These are phyloP conservation scores for Crataegus laevigata DNA, from an alignment of 306 rosid species.

Conservation along the genomic window DNA sequence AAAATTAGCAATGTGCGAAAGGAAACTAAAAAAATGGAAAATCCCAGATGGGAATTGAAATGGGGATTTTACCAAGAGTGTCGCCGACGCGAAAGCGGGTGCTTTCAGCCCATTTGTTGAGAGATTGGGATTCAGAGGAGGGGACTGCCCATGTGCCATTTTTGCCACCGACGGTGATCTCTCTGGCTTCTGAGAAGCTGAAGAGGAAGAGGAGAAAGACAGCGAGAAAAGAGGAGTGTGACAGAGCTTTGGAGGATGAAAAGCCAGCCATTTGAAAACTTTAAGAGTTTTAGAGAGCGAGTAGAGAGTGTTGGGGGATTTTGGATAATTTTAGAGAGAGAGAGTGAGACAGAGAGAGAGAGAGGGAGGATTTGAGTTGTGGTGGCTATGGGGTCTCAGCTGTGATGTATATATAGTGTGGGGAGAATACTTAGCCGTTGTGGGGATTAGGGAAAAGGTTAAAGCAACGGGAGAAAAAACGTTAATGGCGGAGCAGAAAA, in stretches of 20 bases:
- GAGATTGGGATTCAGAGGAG: conserved; percentile 57
- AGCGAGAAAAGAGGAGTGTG: conserved; percentile 24
- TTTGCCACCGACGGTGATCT: conserved; percentile 67
- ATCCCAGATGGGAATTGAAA: neutral
- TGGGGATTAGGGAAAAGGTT: conserved; percentile 9
- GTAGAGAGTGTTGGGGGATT: neutral
- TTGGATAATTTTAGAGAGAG: neutral
- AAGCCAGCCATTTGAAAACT: conserved; percentile 38
- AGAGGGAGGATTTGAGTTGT: neutral
- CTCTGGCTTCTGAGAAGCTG: conserved; percentile 54
- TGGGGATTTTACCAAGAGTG: conserved; percentile 41
- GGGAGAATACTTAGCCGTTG: conserved; percentile 64
- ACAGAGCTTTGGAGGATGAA: conserved; percentile 18
- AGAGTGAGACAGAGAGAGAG: no score
- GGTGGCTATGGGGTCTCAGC: neutral
- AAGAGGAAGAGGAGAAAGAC: conserved; percentile 36
- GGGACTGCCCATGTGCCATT: conserved; percentile 66
- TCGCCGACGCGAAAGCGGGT: conserved; percentile 62
- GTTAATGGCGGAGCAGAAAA: neutral
- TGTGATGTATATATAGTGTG: conserved; percentile 26
- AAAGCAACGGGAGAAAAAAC: neutral
- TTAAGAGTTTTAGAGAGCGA: no score
- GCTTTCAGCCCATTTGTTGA: conserved; percentile 71
- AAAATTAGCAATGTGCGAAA: neutral
- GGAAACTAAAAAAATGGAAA: neutral